Percentiles rank a stretch among this genome's conserved stretches.
Conservation (phyloP, 805 yeast genomes). For the Barnettozyma californica region DNA sequence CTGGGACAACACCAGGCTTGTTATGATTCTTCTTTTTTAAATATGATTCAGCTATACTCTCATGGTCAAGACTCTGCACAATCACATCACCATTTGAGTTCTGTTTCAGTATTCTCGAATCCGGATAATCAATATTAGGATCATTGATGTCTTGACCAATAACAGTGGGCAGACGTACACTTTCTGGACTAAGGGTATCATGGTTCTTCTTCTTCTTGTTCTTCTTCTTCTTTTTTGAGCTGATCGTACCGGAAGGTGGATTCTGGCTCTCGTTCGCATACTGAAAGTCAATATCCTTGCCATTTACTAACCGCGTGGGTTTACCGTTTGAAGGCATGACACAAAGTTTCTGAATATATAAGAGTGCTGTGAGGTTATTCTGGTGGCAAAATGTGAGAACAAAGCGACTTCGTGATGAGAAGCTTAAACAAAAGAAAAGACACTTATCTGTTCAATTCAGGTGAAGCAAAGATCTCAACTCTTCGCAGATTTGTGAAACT, state of each 20-base stretch:
- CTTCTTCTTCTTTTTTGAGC: constrained; percentile 26
- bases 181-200: not conserved
- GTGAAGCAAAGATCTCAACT: not conserved
- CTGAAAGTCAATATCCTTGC: constrained; percentile 30
- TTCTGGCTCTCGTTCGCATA: constrained; percentile 12
- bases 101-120: constrained; percentile 63
- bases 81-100: constrained; percentile 74
- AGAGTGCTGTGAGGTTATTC: not conserved
- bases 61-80: constrained; percentile 41
- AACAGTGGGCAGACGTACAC: constrained; percentile 12
- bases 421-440: not conserved
- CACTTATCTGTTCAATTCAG: not conserved
- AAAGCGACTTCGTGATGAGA: not conserved
- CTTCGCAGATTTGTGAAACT: not conserved
- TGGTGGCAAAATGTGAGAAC: not conserved
- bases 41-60: not conserved
- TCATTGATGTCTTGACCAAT: constrained; percentile 35
- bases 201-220: constrained; percentile 28
- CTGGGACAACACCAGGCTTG: constrained; percentile 31
- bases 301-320: constrained; percentile 20
- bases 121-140: constrained; percentile 62
- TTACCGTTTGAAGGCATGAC: constrained; percentile 1
- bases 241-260: constrained; percentile 1
- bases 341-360: not conserved
- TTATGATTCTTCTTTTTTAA: not conserved